Base-by-base conservation (phyloP, 2,329 filamentous ascomycete species). In the Scedosporium apiospermum region DNA sequence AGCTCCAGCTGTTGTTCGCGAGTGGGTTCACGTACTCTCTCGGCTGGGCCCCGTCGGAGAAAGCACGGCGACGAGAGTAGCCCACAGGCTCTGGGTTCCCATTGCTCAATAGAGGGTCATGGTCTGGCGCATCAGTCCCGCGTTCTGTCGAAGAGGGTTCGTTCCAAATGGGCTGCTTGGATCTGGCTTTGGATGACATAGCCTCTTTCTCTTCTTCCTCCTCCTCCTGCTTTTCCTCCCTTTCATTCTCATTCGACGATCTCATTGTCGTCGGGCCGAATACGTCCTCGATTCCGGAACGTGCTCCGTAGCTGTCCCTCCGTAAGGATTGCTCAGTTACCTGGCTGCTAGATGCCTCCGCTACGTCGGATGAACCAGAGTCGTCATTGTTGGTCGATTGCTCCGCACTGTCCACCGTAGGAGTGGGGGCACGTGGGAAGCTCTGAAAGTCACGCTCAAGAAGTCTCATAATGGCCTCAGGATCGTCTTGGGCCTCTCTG, bases 1-100 rank as follows among this genome's bases (percentile, higher is more conserved):
- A 87, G 0, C 79, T 80, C 85, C 85, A 88, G 66, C 75, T 87
- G 65, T 86, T 86, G 68, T 83, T 83, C 1, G 78, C 84, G 16
- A 87, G 69, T 0, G 81, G 80, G 60, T 84, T 81, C 61, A 80
- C 73, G 2, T 72, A 71, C 7, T 76, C 72, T 3, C 73, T 74
- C 5, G 71, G 69, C 53, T 75, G 75, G 3, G 82, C 82, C 0
- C 84, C 84, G 67, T 87, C 85, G 0, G 85, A 87, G 59, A 78
- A 75, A 30, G 85, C 78, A 53, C 85, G 76, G 18, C 18, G 72
- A 68, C 38, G 69, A 55, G 66, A 61, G 7, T 57, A 64, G 42
- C 41, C 38, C 60, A 4, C 64, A 27, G 16, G 34, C 21, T 59
- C 38, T 6, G 27, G 18, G 51, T 42, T 26, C 14, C 57, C 34